A percentile compares a stretch with the other conserved stretches of the same genome.
phyloP scores from a whole-genome alignment of 306 rosid genomes.

The Cucurbita pepo region DNA sequence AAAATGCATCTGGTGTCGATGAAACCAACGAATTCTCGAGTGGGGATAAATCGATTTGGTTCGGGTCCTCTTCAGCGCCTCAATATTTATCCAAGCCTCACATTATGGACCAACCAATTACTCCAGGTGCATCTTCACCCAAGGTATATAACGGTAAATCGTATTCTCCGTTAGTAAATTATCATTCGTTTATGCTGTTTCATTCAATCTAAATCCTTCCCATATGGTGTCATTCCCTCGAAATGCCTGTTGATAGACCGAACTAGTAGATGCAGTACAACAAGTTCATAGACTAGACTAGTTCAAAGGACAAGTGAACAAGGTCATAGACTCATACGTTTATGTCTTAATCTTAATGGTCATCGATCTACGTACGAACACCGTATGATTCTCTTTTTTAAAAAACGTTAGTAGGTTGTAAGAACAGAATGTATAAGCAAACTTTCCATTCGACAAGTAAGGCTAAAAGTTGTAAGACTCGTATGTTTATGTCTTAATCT shows the following conservation, averaged over 20 bases:
- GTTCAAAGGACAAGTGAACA: neutral
- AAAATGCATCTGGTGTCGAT: slow-evolving; percentile 26
- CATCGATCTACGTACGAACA: neutral
- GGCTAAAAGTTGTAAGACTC: too few relatives aligned
- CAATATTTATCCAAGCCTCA: neutral
- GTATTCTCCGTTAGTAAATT: neutral
- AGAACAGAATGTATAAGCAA: neutral
- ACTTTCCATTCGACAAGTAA: neutral
- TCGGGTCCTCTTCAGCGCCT: slow-evolving; percentile 39
- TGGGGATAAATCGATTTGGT: slow-evolving; percentile 32
- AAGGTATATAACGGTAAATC: slow-evolving; percentile 31
- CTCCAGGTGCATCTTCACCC: slow-evolving; percentile 30
- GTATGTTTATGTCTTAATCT: too few relatives aligned
- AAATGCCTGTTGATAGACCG: neutral
- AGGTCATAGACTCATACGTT: neutral
- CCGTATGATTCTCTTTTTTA: neutral
- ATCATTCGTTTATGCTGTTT: neutral
- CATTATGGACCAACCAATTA: slow-evolving; percentile 21
- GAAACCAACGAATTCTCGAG: slow-evolving; percentile 15
- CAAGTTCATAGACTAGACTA: neutral
- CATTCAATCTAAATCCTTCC: neutral
- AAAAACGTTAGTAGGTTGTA: neutral
- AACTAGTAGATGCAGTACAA: neutral
- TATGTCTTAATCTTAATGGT: neutral
- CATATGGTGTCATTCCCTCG: neutral